phyloP scores from a whole-genome alignment of 345 rosid genomes.

The Gossypium turneri region DNA sequence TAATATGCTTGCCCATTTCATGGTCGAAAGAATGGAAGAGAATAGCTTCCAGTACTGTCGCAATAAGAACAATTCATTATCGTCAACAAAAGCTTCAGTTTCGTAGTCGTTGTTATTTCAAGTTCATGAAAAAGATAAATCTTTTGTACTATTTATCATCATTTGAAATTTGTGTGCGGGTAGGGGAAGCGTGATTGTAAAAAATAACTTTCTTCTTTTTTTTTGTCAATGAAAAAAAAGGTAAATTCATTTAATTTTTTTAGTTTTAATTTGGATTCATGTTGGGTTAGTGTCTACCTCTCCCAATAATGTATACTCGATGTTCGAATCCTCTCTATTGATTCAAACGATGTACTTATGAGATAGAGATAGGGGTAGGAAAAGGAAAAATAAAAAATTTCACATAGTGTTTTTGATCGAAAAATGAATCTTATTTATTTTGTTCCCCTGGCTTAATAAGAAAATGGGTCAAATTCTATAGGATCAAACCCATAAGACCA shows the following conservation, averaged over 20 bases:
- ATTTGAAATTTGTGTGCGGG: not conserved
- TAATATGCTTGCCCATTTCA: conserved; percentile 76
- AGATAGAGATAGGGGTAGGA: no score
- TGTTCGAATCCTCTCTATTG: no score
- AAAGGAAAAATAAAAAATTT: no score
- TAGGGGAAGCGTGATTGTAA: not conserved
- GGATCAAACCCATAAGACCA: no score
- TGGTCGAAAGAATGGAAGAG: conserved; percentile 73
- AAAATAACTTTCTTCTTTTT: not conserved
- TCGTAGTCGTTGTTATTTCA: not conserved
- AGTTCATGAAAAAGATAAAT: not conserved
- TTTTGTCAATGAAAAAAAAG: not conserved
- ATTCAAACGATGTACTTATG: no score
- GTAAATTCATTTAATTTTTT: not conserved
- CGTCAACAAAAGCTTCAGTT: conserved; percentile 1
- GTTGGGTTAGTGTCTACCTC: no score
- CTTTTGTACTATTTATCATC: not conserved
- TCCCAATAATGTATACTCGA: no score
- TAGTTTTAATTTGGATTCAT: no score
- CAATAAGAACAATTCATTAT: conserved; percentile 13
- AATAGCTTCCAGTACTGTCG: conserved; percentile 52
- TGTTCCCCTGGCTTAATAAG: no score
- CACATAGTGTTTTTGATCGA: no score
- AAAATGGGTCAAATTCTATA: no score
- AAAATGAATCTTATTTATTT: no score